Conservation (phyloP, 2,329 filamentous ascomycete species). For the Fusarium sp. region DNA sequence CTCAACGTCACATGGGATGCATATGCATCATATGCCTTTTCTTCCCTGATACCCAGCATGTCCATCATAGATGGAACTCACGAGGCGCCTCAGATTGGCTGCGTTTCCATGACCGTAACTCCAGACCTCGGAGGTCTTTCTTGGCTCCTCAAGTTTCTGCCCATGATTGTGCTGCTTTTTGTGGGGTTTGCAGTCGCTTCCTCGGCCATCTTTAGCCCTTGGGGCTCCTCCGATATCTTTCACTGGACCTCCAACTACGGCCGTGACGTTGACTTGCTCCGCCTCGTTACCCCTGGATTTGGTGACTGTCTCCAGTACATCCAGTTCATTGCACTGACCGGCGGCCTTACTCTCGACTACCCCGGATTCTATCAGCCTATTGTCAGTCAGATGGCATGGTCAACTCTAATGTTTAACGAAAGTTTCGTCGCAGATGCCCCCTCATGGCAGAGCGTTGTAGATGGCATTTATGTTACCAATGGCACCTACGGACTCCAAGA, state of each 20-base stretch:
- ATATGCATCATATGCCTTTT: slow-evolving; percentile 85
- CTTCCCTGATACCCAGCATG: slow-evolving; percentile 82
- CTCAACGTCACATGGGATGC: slow-evolving; percentile 82
- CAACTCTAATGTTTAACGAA: slow-evolving; percentile 90
- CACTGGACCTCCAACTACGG: slow-evolving; percentile 99
- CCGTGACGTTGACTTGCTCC: slow-evolving; percentile 89
- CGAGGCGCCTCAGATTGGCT: slow-evolving; percentile 75
- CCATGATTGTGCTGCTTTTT: slow-evolving; percentile 81
- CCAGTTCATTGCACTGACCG: slow-evolving; percentile 90
- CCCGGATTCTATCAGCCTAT: slow-evolving; percentile 95
- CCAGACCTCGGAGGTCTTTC: slow-evolving; percentile 81
- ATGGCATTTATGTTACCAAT: slow-evolving; percentile 89
- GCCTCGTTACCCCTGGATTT: slow-evolving; percentile 94
- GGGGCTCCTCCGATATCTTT: slow-evolving; percentile 92
- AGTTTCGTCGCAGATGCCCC: slow-evolving; percentile 81
- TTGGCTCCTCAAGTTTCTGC: slow-evolving; percentile 80
- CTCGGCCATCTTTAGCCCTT: slow-evolving; percentile 90
- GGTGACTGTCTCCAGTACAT: slow-evolving; percentile 97
- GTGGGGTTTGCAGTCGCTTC: slow-evolving; percentile 86
- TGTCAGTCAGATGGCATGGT: slow-evolving; percentile 90
- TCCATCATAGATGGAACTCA: slow-evolving; percentile 80
- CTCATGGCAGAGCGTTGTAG: slow-evolving; percentile 76
- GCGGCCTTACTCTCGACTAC: slow-evolving; percentile 88
- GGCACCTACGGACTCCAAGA: slow-evolving; percentile 83
- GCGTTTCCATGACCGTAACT: slow-evolving; percentile 85